A percentile compares a stretch with the other conserved stretches of the same genome.
phyloP scores from a whole-genome alignment of 306 rosid species.

The Styphnolobium japonicum region DNA sequence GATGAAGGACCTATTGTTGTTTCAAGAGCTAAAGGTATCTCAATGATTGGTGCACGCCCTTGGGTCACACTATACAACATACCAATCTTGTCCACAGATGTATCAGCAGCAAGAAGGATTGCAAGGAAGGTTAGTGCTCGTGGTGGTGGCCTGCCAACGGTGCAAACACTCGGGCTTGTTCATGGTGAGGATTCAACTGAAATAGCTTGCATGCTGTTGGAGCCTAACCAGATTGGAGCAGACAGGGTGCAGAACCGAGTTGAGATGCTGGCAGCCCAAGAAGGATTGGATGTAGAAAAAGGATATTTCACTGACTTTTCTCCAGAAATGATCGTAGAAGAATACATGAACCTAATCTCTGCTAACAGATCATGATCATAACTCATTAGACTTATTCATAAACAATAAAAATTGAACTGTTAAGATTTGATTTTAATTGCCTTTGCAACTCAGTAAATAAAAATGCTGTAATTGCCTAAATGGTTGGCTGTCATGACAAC shows the following conservation, averaged over 20 bases:
- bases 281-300: slow-evolving; percentile 72
- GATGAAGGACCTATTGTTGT: slow-evolving; percentile 60
- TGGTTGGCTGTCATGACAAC: neutral
- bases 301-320: slow-evolving; percentile 82
- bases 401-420: neutral
- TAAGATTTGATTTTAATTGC: neutral
- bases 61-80: slow-evolving; percentile 69
- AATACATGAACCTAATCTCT: slow-evolving; percentile 49
- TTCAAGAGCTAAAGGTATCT: slow-evolving; percentile 54
- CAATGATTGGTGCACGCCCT: slow-evolving; percentile 77
- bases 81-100: slow-evolving; percentile 59
- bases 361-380: slow-evolving; percentile 26
- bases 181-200: slow-evolving; percentile 66
- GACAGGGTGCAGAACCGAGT: slow-evolving; percentile 71
- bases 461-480: slow-evolving; percentile 4
- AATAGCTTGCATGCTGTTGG: slow-evolving; percentile 78
- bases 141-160: slow-evolving; percentile 89
- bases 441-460: slow-evolving; percentile 9
- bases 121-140: slow-evolving; percentile 79
- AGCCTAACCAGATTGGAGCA: slow-evolving; percentile 73
- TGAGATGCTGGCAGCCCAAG: slow-evolving; percentile 67
- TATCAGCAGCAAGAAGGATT: slow-evolving; percentile 47
- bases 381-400: neutral
- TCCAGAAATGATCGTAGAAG: slow-evolving; percentile 61
- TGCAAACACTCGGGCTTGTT: slow-evolving; percentile 58